Conservation (phyloP, 2,329 filamentous ascomycete genomes). For the Curvularia eragrostidis region DNA sequence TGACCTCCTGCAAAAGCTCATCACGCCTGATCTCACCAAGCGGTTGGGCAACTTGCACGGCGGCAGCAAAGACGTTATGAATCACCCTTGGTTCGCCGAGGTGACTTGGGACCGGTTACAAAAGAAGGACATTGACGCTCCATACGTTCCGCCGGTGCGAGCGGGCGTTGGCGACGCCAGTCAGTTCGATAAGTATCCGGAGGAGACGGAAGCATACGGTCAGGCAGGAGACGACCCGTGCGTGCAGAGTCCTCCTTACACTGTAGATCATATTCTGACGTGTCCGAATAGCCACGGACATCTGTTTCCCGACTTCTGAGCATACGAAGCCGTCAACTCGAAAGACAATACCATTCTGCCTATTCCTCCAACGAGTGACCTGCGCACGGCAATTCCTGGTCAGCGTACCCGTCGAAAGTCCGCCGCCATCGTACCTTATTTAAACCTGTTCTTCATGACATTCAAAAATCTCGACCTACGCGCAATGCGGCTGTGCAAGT, state of each 20-base stretch:
- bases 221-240: conserved; percentile 81
- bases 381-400: conserved; percentile 17
- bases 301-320: conserved; percentile 46
- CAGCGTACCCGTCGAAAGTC: conserved; percentile 13
- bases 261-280: conserved; percentile 38
- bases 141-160: conserved; percentile 94
- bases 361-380: conserved; percentile 11
- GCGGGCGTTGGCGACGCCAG: conserved; percentile 94
- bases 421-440: conserved; percentile 9
- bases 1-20: conserved; percentile 88
- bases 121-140: conserved; percentile 96
- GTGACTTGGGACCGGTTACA: conserved; percentile 96
- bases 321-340: conserved; percentile 8
- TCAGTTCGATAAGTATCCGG: conserved; percentile 97
- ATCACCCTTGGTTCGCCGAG: conserved; percentile 94
- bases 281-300: conserved; percentile 45
- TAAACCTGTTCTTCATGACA: conserved; percentile 6
- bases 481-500: conserved; percentile 1
- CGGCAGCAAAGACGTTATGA: conserved; percentile 90
- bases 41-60: conserved; percentile 92
- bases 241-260: conserved; percentile 56
- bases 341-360: conserved; percentile 11
- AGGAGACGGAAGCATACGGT: conserved; percentile 94
- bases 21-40: conserved; percentile 94
- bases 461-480: not conserved